Conservation (phyloP, 2,329 filamentous ascomycete species). For the Blumeria graminis region DNA sequence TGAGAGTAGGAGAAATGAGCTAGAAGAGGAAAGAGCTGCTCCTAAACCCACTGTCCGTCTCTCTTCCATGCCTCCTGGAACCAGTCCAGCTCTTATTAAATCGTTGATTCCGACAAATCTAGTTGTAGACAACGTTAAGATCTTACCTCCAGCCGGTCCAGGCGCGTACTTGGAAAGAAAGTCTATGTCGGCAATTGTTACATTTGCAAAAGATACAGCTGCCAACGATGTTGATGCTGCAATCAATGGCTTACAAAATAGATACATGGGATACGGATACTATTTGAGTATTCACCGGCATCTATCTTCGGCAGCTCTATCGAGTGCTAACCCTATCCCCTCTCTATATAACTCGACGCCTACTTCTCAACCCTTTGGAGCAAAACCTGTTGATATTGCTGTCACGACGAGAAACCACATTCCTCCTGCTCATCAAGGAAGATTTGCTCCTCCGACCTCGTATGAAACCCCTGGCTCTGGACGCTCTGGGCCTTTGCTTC, state of each 20-base stretch:
- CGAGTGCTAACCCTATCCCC: conserved; percentile 19
- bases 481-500: conserved; percentile 24
- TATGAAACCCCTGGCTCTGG: conserved; percentile 24
- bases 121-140: conserved; percentile 47
- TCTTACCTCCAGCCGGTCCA: conserved; percentile 31
- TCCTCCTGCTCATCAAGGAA: conserved; percentile 27
- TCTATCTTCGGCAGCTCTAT: conserved; percentile 51
- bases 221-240: conserved; percentile 62
- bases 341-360: conserved; percentile 16
- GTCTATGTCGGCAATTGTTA: conserved; percentile 55
- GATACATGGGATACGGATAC: conserved; percentile 66
- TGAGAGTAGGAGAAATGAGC: conserved; percentile 14
- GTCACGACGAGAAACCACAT: conserved; percentile 23
- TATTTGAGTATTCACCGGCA: conserved; percentile 61
- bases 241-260: conserved; percentile 57
- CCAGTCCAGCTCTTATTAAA: conserved; percentile 33
- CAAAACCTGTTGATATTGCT: conserved; percentile 30
- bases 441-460: conserved; percentile 54
- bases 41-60: conserved; percentile 39
- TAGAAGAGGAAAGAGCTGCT: conserved; percentile 30
- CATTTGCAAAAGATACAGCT: conserved; percentile 54
- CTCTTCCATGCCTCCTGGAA: conserved; percentile 33
- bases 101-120: conserved; percentile 33
- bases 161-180: conserved; percentile 35
- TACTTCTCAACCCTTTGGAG: conserved; percentile 51